A percentile compares a stretch with the other conserved stretches of the same genome.
Conservation (phyloP, 345 rosid species). For the Ricinus communis region DNA sequence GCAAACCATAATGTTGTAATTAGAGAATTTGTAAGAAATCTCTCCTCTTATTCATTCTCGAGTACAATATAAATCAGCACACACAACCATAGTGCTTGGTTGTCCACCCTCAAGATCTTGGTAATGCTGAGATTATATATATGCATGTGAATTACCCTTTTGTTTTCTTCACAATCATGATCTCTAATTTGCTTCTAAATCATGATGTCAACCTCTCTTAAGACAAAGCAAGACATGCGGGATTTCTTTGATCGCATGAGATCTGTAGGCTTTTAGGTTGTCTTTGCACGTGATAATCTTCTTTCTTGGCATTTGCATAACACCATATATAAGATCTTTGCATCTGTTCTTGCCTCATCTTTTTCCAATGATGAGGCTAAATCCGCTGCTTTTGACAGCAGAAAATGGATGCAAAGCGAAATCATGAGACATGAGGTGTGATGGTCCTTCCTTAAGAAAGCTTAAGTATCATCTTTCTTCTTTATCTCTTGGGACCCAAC, state of each 20-base stretch:
- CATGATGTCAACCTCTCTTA: not conserved
- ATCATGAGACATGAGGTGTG: conserved; percentile 5
- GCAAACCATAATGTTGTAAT: too few species aligned
- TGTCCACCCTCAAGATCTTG: too few species aligned
- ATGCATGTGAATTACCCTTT: not conserved
- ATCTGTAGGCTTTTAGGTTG: conserved; percentile 18
- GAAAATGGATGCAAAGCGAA: not conserved
- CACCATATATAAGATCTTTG: not conserved
- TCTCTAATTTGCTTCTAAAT: not conserved
- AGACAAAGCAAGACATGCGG: not conserved
- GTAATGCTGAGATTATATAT: not conserved
- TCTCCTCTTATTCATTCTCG: too few species aligned
- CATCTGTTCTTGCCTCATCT: conserved; percentile 2
- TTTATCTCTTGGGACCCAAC: not conserved
- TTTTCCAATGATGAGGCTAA: not conserved
- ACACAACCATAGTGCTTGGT: too few species aligned
- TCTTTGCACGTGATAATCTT: conserved; percentile 27
- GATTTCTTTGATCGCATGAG: conserved; percentile 14
- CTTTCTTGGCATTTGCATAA: conserved; percentile 7
- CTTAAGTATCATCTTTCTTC: too few species aligned
- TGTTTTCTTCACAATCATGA: too few species aligned
- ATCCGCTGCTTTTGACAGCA: not conserved
- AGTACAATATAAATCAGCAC: too few species aligned
- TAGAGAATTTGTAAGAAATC: too few species aligned
- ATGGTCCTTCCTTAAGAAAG: too few species aligned